Conservation (phyloP, 441 rosid genomes). For the Adansonia gregorii region DNA sequence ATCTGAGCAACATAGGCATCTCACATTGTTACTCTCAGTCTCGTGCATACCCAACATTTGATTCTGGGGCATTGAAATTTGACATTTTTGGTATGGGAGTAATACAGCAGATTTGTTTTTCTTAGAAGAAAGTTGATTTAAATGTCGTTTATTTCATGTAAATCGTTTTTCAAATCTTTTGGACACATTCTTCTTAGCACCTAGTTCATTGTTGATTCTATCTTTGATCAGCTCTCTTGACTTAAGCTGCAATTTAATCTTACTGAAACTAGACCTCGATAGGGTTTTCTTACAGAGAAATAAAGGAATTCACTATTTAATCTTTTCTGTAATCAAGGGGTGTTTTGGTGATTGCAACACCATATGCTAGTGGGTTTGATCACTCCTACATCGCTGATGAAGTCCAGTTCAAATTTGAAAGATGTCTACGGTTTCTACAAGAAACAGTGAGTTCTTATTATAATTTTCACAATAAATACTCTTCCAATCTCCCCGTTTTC, state of each 20-base stretch:
- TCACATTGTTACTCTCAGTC: neutral
- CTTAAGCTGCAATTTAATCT: conserved; percentile 5
- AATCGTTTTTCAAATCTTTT: neutral
- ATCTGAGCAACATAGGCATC: too few species aligned
- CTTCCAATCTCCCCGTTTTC: neutral
- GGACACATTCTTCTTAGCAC: neutral
- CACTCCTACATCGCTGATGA: conserved; percentile 89
- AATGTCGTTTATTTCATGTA: neutral
- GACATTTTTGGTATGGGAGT: neutral
- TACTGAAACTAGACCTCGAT: neutral
- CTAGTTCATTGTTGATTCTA: neutral
- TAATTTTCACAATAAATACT: conserved; percentile 5
- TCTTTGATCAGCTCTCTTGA: neutral
- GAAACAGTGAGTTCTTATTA: conserved; percentile 61
- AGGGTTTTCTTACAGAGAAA: neutral
- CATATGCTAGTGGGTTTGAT: conserved; percentile 96
- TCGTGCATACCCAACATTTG: neutral
- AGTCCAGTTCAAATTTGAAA: conserved; percentile 90
- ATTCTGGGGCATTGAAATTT: neutral
- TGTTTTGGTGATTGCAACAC: conserved; percentile 90
- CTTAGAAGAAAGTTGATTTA: neutral
- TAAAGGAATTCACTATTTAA: conserved; percentile 13
- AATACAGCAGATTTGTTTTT: neutral
- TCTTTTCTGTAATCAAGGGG: conserved; percentile 60
- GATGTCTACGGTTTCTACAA: conserved; percentile 73